Base-by-base conservation (phyloP, 306 rosid genomes). In the Arachis stenosperma region DNA sequence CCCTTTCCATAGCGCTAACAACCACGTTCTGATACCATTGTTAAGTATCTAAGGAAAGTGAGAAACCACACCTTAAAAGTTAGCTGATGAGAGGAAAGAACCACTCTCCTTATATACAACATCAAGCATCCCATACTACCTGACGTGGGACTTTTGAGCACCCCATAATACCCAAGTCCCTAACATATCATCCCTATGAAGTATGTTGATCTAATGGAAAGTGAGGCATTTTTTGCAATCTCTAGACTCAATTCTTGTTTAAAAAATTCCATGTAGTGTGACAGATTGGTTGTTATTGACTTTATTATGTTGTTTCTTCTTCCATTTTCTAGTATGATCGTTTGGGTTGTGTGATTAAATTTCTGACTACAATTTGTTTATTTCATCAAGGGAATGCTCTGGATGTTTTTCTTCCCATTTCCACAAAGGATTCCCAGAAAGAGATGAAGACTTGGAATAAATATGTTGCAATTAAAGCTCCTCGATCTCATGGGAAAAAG, bases 351-450 rank as follows among this genome's bases (percentile, higher is more conserved):
- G 72, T 50, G 69, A 75, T 78, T 58, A 82, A 53, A 71, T 65
- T 78, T 70, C 83, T 76, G 81, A 79, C 51, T 13, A 42, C 51
- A 56, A 30, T 71, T 60, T 70, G 74, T 74, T 79, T 50, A 56
- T 65, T 79, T 74, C 72, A 37, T 81, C 75, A 87, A 88, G 96
- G 86, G 65, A 82, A 78, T 81, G 77, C 27, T 74, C 65, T 53
- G 75, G 88, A 83, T 80, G 93, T 83, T 79, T 67, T 74, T 83
- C 84, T 69, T 77, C 95, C 93, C 14, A 73, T 76, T 79, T 87
- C 88, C 78, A 74, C 70, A 42, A 70, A 79, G 43, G 60, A 68
- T 69, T 65, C 76, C 65, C 82, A 15, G 47, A 73, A 79, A 73
- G 86, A 75, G 80, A 77, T 58, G 51, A 73, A 79, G 44, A 50